Evolutionary conservation across 2,329 filamentous ascomycete genomes (phyloP).

Genomic region (Diplodia sapinea): DNA sequence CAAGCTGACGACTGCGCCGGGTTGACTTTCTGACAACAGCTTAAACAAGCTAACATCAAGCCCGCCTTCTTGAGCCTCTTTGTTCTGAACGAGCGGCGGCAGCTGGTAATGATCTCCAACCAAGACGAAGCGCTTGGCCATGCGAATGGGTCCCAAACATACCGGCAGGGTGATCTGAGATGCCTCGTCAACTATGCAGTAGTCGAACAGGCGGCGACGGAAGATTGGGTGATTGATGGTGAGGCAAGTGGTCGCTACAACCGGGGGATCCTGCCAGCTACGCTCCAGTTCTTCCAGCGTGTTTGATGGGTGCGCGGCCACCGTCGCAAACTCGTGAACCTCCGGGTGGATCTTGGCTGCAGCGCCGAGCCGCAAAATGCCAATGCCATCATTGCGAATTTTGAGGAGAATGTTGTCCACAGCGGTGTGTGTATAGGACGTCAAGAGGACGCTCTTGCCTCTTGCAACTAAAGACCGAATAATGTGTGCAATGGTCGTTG

Average conservation of each 20-base stretch:
- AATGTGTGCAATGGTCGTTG: conserved; percentile 96
- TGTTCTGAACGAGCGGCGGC: conserved; percentile 91
- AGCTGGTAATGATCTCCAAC: conserved; percentile 97
- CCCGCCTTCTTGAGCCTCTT: conserved; percentile 81
- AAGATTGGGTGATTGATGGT: conserved; percentile 91
- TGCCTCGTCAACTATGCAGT: conserved; percentile 97
- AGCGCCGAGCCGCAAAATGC: conserved; percentile 83
- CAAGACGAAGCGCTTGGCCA: conserved; percentile 90
- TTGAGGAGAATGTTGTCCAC: conserved; percentile 98
- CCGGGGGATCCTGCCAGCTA: conserved; percentile 82
- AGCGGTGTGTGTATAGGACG: conserved; percentile 95
- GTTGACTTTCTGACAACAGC: conserved; percentile 85
- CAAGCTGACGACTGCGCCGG: conserved; percentile 84
- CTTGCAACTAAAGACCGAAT: conserved; percentile 87
- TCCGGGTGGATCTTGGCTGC: conserved; percentile 85
- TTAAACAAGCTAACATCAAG: conserved; percentile 95
- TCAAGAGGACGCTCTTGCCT: conserved; percentile 89
- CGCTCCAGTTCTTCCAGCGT: conserved; percentile 83
- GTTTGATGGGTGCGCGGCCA: conserved; percentile 74
- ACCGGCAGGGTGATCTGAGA: conserved; percentile 97
- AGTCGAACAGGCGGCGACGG: conserved; percentile 88
- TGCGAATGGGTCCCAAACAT: conserved; percentile 89
- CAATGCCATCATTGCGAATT: conserved; percentile 76
- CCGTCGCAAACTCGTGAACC: conserved; percentile 81
- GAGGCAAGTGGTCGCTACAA: conserved; percentile 94